phyloP scores from a whole-genome alignment of 805 yeast genomes.

The Starmerella kuoi region DNA sequence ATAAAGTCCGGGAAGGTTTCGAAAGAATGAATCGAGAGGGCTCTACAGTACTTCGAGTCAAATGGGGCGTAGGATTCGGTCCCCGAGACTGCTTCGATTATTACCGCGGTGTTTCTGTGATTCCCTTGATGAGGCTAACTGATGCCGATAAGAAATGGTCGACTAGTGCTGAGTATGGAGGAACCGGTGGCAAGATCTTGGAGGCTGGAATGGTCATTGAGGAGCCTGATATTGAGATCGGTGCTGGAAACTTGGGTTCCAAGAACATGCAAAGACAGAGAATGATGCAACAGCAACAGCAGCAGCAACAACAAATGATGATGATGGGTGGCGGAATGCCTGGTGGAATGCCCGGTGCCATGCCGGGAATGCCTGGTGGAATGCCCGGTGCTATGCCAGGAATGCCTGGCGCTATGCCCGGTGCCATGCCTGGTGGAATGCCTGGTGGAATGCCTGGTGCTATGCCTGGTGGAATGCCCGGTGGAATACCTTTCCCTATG shows the following conservation, averaged over 20 bases:
- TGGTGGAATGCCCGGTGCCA: conserved; percentile 13
- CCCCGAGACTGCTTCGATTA: conserved; percentile 98
- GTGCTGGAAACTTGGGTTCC: conserved; percentile 62
- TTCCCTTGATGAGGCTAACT: conserved; percentile 77
- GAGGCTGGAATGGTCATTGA: conserved; percentile 73
- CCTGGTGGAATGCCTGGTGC: conserved; percentile 22
- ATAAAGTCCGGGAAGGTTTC: conserved; percentile 60
- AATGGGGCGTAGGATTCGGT: conserved; percentile 99
- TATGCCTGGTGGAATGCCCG: conserved; percentile 19
- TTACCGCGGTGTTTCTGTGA: conserved; percentile 75
- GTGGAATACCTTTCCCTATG: conserved; percentile 25
- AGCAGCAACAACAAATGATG: conserved; percentile 14
- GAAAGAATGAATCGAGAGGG: conserved; percentile 47
- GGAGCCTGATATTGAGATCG: conserved; percentile 96
- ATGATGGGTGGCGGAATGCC: conserved; percentile 21
- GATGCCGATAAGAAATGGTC: conserved; percentile 92
- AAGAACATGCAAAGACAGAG: conserved; percentile 9
- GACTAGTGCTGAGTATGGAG: conserved; percentile 88
- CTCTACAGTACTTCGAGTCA: conserved; percentile 55
- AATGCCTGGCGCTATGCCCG: conserved; percentile 12
- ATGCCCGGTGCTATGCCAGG: conserved; percentile 15
- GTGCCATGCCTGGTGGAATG: conserved; percentile 18
- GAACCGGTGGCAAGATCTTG: conserved; percentile 79
- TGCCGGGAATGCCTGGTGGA: conserved; percentile 21
- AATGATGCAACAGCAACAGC: conserved; percentile 15